Base-by-base conservation (phyloP, 1,284 basidiomycete genomes). In the Heterobasidion parviporum region DNA sequence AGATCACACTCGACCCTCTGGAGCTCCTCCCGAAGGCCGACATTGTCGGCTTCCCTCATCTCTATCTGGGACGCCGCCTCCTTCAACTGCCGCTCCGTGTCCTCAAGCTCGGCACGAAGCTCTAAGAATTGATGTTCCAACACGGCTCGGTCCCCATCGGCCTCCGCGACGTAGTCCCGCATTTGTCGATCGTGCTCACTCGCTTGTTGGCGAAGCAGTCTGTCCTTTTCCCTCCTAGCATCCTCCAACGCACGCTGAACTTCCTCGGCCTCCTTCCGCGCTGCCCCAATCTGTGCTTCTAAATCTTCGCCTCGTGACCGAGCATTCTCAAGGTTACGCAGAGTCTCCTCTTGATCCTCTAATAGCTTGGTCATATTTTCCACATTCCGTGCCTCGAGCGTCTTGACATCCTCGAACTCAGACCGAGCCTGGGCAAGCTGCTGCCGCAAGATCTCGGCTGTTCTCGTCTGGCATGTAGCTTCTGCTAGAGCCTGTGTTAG, bases 141-240 rank as follows among this genome's bases (percentile, higher is more conserved):
- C 4, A 95, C 89, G 0, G 92, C 92, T 15, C 92, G 81, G 69
- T 95, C 92, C 0, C 92, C 92, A 64, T 95, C 91, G 7, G 93
- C 90, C 67, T 96, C 93, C 2, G 90, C 90, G 49, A 90, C 86
- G 64, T 92, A 89, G 68, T 95, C 92, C 1, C 92, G 80, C 66
- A 97, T 82, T 52, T 87, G 78, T 15, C 88, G 79, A 59, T 95
- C 92, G 62, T 93, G 89, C 66, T 94, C 91, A 6, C 78, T 82
- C 5, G 87, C 84, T 65, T 93, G 89, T 6, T 76, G 78, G 53
- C 78, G 81, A 54, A 94, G 72, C 16, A 92, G 73, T 18, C 84
- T 75, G 59, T 94, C 90, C 65, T 91, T 87, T 68, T 93, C 88
- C 56, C 72, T 71, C 52, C 81, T 79, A 0, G 86, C 81, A 56